Evolutionary conservation across 306 rosid genomes (phyloP), one percentile per base, ranked within the genome.

Genomic region (Acacia confusa): DNA sequence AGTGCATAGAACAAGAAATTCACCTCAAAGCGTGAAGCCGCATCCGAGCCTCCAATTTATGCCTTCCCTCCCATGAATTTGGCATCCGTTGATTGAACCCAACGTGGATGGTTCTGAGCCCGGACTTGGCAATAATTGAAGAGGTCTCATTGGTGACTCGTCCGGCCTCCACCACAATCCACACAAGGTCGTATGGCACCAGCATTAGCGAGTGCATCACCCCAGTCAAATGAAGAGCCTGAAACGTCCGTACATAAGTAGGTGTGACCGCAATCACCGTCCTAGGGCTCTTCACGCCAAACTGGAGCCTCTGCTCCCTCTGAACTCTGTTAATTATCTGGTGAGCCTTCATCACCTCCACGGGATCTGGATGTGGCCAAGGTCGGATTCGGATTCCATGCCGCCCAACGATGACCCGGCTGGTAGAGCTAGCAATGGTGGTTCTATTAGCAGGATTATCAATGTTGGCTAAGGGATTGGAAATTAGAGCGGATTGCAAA

Each of bases 341-440:
- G 78, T 96, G 98, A 80, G 99, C 99, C 88, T 91, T 88, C 99
- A 96, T 96, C 20, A 94, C 94, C 82, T 96, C 99, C 41, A 72
- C 89, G 41, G 97, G 97, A 88, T 94, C 89, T 83, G 99, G 99
- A 79, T 96, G 99, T 9, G 99, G 99, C 99, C 98, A 96, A 20
- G 99, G 94, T 76, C 98, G 88, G 86, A 96, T 90, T 82, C 99
- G 98, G 94, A 96, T 96, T 92, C 99, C 99, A 67, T 96, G 99
- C 71, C 99, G 86, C 22, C 99, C 99, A 20, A 96, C 99, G 25
- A 96, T 91, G 9, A 96, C 99, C 28, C 99, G 87, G 81, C 99
- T 92, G 41, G 78, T 71, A 48, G 91, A 75, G 78, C 79, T 73
- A 14, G 82, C 78, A 11, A 78, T 50, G 45, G 83, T 12, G n/a